Base-by-base conservation (phyloP, 257 asterid genomes). In the Solanum pinnatisectum region DNA sequence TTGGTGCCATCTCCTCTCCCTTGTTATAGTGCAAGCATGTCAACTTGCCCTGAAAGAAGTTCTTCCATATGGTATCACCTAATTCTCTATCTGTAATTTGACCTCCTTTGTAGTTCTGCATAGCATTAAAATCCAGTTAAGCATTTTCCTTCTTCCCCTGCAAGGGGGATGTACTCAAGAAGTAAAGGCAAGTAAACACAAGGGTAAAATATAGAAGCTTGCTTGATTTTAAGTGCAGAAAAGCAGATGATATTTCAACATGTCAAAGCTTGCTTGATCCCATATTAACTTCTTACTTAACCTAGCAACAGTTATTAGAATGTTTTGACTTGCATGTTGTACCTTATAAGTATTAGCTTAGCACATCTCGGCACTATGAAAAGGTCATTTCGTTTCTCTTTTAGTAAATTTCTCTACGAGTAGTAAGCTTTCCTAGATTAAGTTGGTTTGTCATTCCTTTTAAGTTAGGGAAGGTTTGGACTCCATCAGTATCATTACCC, bases 1-100 rank as follows among this genome's bases (percentile, higher is more conserved):
- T 87, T 67, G 99, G 98, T 56, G 93, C 92, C 98, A 94, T 96
- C 90, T 95, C 97, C 90, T 92, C 93, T 88, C 98, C 99, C 91
- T 95, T 95, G 90, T 90, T 92, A 93, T 93, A 93, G 83, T 94
- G 98, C 92, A 94, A 46, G 88, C 87, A 96, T 27, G 99, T 97
- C 91, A 97, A 84, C 88, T 89, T 97, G 77, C 97, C 98, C 87
- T 91, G 93, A 88, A 93, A 81, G 42, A 96, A 88, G 86, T 92
- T 88, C 90, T 91, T 94, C 95, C 94, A 90, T 71, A 92, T 76
- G 63, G 90, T 83, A 84, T 96, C 94, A 44, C 93, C 36, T 56
- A 90, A 84, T 90, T 93, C 88, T 77, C 44, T 85, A 9, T 93
- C 93, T 63, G 92, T 73, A 74, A 93, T 84, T 89, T 91, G 86